These are phyloP conservation scores for Aspergillus pseudoglaucus DNA, from an alignment of 2,329 filamentous ascomycete genomes.

Conservation along the genomic window DNA sequence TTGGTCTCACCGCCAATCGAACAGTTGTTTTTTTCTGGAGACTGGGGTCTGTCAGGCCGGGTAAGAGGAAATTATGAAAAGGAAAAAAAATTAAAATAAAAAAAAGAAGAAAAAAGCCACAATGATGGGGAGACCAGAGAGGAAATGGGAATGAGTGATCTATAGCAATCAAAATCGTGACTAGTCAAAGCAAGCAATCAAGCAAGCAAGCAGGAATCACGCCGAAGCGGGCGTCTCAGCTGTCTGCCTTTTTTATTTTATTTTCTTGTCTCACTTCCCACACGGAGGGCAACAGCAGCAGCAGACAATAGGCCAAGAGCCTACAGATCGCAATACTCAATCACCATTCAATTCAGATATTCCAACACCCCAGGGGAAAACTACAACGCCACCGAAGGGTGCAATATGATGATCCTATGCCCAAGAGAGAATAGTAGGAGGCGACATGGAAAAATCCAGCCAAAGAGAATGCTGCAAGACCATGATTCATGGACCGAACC, in stretches of 20 bases:
- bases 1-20: constrained; percentile 7
- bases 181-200: background rate
- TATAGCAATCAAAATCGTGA: background rate
- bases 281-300: background rate
- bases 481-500: background rate
- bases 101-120: background rate
- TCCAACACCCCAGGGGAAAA: constrained; percentile 4
- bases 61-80: background rate
- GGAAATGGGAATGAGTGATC: constrained; percentile 4
- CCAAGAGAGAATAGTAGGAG: constrained; percentile 8
- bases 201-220: constrained; percentile 5
- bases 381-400: background rate
- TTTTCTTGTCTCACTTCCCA: background rate
- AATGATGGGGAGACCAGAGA: constrained; percentile 6
- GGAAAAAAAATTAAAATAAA: background rate
- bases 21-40: background rate
- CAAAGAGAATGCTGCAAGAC: background rate
- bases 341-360: too few species aligned
- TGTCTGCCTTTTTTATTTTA: background rate
- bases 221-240: constrained; percentile 3
- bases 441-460: background rate
- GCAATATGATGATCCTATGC: constrained; percentile 12
- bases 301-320: too few species aligned
- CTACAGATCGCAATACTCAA: too few species aligned
- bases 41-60: background rate